phyloP scores from a whole-genome alignment of 2,329 filamentous ascomycete genomes.

The Nigrospora osmanthi region DNA sequence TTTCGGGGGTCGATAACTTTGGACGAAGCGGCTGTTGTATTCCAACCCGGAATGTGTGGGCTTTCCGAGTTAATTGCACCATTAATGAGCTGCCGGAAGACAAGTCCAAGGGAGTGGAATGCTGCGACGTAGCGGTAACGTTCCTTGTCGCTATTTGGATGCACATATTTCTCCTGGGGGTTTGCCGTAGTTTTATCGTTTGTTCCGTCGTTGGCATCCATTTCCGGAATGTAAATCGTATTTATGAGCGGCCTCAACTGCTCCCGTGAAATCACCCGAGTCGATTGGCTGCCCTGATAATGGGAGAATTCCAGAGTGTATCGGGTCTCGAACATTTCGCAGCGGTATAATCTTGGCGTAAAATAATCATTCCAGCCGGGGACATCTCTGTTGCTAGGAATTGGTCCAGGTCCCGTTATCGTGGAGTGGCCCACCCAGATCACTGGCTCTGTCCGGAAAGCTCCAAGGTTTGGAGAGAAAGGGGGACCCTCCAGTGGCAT shows the following conservation, averaged over 20 bases:
- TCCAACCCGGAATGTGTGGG: too few relatives aligned
- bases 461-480: slow-evolving; percentile 21
- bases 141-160: background rate
- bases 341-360: slow-evolving; percentile 25
- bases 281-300: too few relatives aligned
- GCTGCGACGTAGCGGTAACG: background rate
- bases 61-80: too few relatives aligned
- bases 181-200: background rate
- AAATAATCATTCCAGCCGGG: slow-evolving; percentile 22
- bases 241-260: too few relatives aligned
- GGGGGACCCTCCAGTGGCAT: background rate
- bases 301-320: slow-evolving; percentile 24
- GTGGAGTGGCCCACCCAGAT: slow-evolving; percentile 28
- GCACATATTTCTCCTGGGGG: background rate
- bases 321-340: slow-evolving; percentile 27
- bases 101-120: background rate
- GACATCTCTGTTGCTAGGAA: slow-evolving; percentile 10
- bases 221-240: too few relatives aligned
- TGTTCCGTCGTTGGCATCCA: background rate
- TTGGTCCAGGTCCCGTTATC: slow-evolving; percentile 10
- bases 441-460: slow-evolving; percentile 27
- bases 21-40: too few relatives aligned
- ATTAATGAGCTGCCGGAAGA: background rate
- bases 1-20: too few relatives aligned
- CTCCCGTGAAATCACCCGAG: too few relatives aligned